These are phyloP conservation scores for Candida neerlandica DNA, from an alignment of 1,139 yeast genomes.

Conservation along the genomic window DNA sequence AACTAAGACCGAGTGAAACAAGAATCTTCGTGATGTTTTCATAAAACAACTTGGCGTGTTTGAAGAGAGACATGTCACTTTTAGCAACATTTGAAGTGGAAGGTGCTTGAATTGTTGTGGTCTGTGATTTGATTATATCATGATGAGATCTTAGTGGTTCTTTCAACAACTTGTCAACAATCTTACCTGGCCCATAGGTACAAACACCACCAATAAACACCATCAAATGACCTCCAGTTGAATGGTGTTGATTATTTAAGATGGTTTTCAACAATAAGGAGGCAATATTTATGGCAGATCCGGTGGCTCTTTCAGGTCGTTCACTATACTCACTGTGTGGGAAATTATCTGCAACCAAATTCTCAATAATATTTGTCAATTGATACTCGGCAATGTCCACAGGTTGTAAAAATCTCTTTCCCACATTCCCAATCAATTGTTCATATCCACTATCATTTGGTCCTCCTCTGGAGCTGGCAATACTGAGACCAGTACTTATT, in stretches of 20 bases:
- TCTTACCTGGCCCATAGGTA: slow-evolving; percentile 58
- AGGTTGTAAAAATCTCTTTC: slow-evolving; percentile 47
- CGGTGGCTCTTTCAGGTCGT: slow-evolving; percentile 63
- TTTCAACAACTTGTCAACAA: slow-evolving; percentile 50
- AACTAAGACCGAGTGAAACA: slow-evolving; percentile 50
- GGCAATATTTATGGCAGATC: slow-evolving; percentile 68
- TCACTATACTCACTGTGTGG: slow-evolving; percentile 46
- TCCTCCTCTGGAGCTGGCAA: slow-evolving; percentile 10
- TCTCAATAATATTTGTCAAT: slow-evolving; percentile 55
- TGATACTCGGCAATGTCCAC: slow-evolving; percentile 58
- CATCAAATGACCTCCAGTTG: slow-evolving; percentile 63
- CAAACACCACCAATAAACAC: slow-evolving; percentile 63
- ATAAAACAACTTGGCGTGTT: slow-evolving; percentile 46
- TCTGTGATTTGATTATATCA: slow-evolving; percentile 51
- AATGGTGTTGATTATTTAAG: slow-evolving; percentile 34
- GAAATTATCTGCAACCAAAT: slow-evolving; percentile 55
- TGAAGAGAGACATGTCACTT: slow-evolving; percentile 35
- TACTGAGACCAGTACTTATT: slow-evolving; percentile 39
- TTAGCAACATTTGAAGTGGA: slow-evolving; percentile 25
- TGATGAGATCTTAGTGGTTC: slow-evolving; percentile 63
- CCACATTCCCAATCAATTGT: slow-evolving; percentile 29
- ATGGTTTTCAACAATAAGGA: slow-evolving; percentile 49
- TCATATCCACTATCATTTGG: slow-evolving; percentile 13
- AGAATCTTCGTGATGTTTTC: slow-evolving; percentile 42
- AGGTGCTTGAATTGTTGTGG: slow-evolving; percentile 31